phyloP scores from a whole-genome alignment of 2,329 filamentous ascomycete species.

The Sphaerulina vaccinii region DNA sequence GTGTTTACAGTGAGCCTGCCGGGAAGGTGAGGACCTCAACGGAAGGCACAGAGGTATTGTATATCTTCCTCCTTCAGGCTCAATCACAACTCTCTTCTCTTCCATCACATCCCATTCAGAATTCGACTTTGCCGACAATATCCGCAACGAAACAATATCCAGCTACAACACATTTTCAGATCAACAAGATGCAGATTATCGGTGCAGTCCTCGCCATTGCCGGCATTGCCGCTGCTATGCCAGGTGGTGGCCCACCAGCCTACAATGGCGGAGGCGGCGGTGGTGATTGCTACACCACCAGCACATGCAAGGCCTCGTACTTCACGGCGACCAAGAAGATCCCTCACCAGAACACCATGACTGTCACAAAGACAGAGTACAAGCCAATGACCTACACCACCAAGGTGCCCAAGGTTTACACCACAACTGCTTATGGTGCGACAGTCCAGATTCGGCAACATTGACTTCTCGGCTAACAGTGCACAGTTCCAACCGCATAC shows the following conservation, averaged over 20 bases:
- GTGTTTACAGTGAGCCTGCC: too few species aligned
- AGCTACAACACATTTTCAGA: not conserved
- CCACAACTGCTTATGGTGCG: slow-evolving; percentile 12
- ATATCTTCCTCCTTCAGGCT: too few species aligned
- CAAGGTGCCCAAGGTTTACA: slow-evolving; percentile 13
- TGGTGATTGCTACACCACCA: slow-evolving; percentile 18
- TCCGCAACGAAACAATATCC: not conserved
- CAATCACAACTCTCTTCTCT: too few species aligned
- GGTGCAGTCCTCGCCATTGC: slow-evolving; percentile 17
- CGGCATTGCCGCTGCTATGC: slow-evolving; percentile 20
- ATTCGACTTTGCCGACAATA: too few species aligned
- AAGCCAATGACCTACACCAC: slow-evolving; percentile 15
- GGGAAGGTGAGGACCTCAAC: too few species aligned
- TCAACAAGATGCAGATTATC: slow-evolving; percentile 21
- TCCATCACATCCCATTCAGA: too few species aligned
- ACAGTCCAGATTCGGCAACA: not conserved
- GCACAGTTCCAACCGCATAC: slow-evolving; percentile 10
- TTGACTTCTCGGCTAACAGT: not conserved
- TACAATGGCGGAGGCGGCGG: not conserved
- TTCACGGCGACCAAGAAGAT: slow-evolving; percentile 19
- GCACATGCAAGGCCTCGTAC: slow-evolving; percentile 19
- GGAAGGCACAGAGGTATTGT: too few species aligned
- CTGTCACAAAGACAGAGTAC: slow-evolving; percentile 20
- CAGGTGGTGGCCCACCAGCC: slow-evolving; percentile 12
- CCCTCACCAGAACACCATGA: slow-evolving; percentile 20